Base-by-base conservation (phyloP, 768 basidiomycete genomes). In the Rhodotorula babjevae region DNA sequence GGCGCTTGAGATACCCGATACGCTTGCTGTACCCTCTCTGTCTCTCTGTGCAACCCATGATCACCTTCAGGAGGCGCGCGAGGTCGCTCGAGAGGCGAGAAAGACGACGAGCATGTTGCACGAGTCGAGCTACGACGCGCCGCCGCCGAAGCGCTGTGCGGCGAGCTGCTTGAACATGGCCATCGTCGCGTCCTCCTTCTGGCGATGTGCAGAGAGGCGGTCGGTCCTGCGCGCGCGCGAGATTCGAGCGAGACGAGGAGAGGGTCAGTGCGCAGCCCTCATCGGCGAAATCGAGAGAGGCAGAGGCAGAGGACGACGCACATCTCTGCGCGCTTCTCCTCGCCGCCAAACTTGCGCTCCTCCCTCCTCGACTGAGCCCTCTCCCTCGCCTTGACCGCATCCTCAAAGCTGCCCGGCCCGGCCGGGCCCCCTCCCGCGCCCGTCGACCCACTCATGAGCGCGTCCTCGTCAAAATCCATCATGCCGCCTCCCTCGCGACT, bases 111-210 rank as follows among this genome's bases (percentile, higher is more conserved):
- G 21, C 21, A 23, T 18, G 49, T 8, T 12, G 9, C 9, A 23
- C 15, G 21, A 21, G 21, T 14, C 2, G 12, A 33, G 16, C 52
- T 66, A 61, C 59, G 69, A 53, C 3, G 58, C 47, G 0, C 40
- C 46, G 15, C 57, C 40, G n/a, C 92, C 92, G 76, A 91, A 95
- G 67, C 90, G 84, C 78, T 90, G 85, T 80, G 90, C 92, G n/a
- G 93, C 93, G 79, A 95, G 82, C 75, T 89, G 87, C 81, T 90
- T 90, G 81, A 96, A 93, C 92, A 93, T 94, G 68, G 92, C 92
- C 92, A 97, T 97, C 0, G 92, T 96, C 27, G 88, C 90, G 80
- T 87, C 88, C 78, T 96, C 93, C 79, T 91, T 93, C 15, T 40
- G 36, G 5, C 36, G 33, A 27, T 65, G 52, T 15, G 60, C 63